Percentiles rank a stretch among this genome's conserved stretches.
Evolutionary conservation across 495 filamentous ascomycete species (phyloP).

Genomic region (Alectoria sarmentosa): DNA sequence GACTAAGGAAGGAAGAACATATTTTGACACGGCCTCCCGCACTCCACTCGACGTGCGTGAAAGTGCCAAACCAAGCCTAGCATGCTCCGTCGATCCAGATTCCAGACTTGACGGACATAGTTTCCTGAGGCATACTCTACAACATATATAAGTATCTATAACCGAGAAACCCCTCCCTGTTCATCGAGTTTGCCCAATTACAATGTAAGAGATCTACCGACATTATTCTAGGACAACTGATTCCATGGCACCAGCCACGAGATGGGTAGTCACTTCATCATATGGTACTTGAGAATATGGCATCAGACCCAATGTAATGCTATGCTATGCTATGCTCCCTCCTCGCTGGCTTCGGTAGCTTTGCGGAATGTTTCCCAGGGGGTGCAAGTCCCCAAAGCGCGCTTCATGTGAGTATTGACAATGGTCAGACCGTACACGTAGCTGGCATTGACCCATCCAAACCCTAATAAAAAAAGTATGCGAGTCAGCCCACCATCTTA

Average conservation of each 20-base stretch:
- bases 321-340: not conserved
- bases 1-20: too few species aligned
- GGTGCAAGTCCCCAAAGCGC: conserved; percentile 77
- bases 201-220: too few species aligned
- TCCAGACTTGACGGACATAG: too few species aligned
- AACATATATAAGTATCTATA: too few species aligned
- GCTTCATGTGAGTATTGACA: conserved; percentile 75
- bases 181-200: too few species aligned
- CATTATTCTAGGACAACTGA: too few species aligned
- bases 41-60: too few species aligned
- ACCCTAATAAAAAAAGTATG: conserved; percentile 36
- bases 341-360: conserved; percentile 22
- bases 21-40: too few species aligned
- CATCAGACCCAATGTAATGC: not conserved
- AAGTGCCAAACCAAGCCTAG: too few species aligned
- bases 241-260: not conserved
- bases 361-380: conserved; percentile 60
- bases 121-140: too few species aligned
- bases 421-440: conserved; percentile 84
- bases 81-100: too few species aligned
- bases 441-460: conserved; percentile 98
- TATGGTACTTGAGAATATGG: not conserved
- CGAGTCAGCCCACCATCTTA: conserved; percentile 42
- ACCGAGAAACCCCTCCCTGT: too few species aligned
- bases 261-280: not conserved